phyloP scores from a whole-genome alignment of 2,329 filamentous ascomycete genomes.

The Venturia pyrina region DNA sequence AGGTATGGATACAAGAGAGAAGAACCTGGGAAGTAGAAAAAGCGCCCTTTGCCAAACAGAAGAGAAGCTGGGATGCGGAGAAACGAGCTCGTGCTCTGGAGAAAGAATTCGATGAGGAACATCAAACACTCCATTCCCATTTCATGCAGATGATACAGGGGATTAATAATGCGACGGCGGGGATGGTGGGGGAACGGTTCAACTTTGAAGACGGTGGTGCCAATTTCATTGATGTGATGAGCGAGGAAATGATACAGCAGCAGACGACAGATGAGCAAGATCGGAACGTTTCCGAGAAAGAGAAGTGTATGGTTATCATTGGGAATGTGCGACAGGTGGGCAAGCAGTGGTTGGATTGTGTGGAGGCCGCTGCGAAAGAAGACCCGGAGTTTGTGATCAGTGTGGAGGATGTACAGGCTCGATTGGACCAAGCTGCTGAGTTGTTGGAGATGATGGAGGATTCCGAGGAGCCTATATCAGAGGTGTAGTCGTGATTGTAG shows the following conservation, averaged over 20 bases:
- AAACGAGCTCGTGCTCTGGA: neutral
- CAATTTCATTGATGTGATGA: neutral
- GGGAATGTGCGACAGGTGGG: neutral
- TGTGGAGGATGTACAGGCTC: neutral
- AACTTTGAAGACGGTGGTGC: neutral
- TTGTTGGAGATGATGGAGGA: neutral
- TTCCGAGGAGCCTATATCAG: neutral
- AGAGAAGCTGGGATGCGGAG: neutral
- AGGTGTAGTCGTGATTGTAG: constrained; percentile 21
- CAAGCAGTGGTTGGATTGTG: neutral
- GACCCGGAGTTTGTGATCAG: neutral
- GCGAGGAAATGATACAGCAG: neutral
- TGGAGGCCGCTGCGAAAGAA: neutral
- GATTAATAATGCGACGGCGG: neutral
- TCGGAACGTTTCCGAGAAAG: neutral
- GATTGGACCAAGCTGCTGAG: neutral
- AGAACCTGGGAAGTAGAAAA: neutral
- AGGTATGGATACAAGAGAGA: neutral
- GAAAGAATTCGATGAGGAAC: neutral
- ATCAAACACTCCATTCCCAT: neutral
- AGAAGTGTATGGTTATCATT: neutral
- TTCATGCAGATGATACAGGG: neutral
- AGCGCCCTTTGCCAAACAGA: neutral
- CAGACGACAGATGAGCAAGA: neutral
- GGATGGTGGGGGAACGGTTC: neutral